Evolutionary conservation across 1,284 basidiomycete species (phyloP).

Genomic region (Coniferiporia weirii): DNA sequence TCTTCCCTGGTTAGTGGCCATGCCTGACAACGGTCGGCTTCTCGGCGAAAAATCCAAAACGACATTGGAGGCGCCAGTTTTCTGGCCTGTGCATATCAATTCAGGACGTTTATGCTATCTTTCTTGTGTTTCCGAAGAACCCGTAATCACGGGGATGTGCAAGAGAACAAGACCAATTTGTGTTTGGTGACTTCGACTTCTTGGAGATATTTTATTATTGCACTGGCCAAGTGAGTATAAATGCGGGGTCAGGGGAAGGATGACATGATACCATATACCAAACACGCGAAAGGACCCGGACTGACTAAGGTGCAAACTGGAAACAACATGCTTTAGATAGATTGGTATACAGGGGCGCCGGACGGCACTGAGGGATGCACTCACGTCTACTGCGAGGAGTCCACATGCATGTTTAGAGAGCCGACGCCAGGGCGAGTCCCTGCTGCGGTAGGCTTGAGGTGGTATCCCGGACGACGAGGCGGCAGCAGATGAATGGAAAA

Average conservation of each 20-base stretch:
- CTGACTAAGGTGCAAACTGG: not conserved
- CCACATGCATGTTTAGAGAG: too few species aligned
- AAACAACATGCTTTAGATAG: not conserved
- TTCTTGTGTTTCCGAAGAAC: not conserved
- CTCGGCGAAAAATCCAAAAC: not conserved
- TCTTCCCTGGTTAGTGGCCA: not conserved
- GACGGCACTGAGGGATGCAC: too few species aligned
- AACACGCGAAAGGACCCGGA: too few species aligned
- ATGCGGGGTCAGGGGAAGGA: not conserved
- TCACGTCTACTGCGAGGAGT: too few species aligned
- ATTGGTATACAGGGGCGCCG: not conserved
- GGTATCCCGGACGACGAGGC: too few species aligned
- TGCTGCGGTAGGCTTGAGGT: too few species aligned
- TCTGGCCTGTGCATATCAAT: too few species aligned
- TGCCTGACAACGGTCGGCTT: not conserved
- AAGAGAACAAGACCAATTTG: not conserved
- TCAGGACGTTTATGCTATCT: too few species aligned
- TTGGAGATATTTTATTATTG: not conserved
- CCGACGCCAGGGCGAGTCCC: too few species aligned
- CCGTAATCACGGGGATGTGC: not conserved
- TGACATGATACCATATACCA: not conserved
- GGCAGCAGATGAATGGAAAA: too few species aligned
- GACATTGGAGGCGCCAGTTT: not conserved
- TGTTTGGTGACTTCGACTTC: not conserved
- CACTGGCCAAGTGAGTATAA: too few species aligned